phyloP scores from a whole-genome alignment of 345 rosid genomes.

The Populus euphratica region DNA sequence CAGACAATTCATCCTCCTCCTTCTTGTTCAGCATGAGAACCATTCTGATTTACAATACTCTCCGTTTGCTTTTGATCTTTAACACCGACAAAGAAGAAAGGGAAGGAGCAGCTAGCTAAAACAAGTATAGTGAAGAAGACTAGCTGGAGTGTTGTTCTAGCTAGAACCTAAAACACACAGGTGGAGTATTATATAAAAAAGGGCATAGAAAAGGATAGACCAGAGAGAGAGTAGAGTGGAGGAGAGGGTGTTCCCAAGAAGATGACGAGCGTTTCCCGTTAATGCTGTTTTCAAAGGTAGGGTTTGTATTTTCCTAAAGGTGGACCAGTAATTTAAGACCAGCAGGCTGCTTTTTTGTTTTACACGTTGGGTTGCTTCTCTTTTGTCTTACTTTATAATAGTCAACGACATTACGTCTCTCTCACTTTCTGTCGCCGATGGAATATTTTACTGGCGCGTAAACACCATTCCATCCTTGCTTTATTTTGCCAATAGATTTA shows the following conservation, averaged over 20 bases:
- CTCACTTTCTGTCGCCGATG: no score
- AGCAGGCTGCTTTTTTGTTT: slow-evolving; percentile 25
- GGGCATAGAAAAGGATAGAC: background rate
- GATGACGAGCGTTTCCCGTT: slow-evolving; percentile 40
- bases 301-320: background rate
- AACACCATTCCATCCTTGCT: no score
- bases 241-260: slow-evolving; percentile 29
- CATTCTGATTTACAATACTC: background rate
- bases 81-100: background rate
- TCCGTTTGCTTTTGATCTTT: background rate
- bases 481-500: no score
- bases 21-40: background rate
- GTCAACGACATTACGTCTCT: slow-evolving; percentile 12
- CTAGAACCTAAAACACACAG: background rate
- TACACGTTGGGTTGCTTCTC: slow-evolving; percentile 31
- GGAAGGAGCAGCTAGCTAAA: background rate
- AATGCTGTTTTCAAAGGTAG: slow-evolving; percentile 24
- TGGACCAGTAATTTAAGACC: slow-evolving; percentile 12
- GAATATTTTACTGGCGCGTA: no score
- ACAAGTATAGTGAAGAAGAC: background rate
- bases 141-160: background rate
- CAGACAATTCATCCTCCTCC: background rate
- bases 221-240: background rate
- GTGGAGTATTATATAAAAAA: background rate
- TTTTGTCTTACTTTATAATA: slow-evolving; percentile 16